Conservation (phyloP, 2,329 filamentous ascomycete species). For the Cytospora leucostoma region DNA sequence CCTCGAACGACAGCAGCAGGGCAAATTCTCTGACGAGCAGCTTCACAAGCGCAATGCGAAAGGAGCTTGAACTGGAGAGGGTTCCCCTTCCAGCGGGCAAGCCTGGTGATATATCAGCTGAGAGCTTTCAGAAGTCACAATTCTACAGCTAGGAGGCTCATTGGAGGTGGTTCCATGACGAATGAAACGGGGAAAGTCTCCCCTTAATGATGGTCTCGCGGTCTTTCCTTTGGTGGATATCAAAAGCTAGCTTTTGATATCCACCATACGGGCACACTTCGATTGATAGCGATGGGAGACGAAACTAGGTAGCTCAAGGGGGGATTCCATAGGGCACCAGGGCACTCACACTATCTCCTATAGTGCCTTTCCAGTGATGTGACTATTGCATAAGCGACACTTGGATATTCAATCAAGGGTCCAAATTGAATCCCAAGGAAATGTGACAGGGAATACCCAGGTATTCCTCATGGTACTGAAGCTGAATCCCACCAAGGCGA, state of each 20-base stretch:
- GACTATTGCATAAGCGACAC: not conserved
- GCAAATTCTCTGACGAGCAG: constrained; percentile 54
- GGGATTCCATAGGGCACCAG: not conserved
- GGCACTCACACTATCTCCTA: not conserved
- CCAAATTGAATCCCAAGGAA: not conserved
- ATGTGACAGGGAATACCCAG: not conserved
- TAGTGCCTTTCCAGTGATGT: not conserved
- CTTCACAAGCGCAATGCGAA: constrained; percentile 31
- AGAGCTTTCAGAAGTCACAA: constrained; percentile 60
- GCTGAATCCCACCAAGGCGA: not conserved
- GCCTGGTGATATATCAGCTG: constrained; percentile 54
- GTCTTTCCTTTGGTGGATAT: constrained; percentile 1
- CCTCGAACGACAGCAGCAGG: constrained; percentile 49
- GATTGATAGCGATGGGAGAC: not conserved
- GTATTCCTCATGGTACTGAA: not conserved
- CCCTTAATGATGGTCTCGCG: not conserved
- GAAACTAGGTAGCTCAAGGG: not conserved
- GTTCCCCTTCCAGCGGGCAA: constrained; percentile 41
- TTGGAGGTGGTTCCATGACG: not conserved
- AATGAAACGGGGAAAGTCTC: not conserved
- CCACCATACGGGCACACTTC: constrained; percentile 1
- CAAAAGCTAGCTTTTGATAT: too few relatives aligned
- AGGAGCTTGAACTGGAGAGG: constrained; percentile 38
- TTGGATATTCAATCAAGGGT: not conserved
- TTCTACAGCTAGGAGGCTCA: constrained; percentile 52